Conservation (phyloP, 495 filamentous ascomycete species). For the Neurospora pannonica region DNA sequence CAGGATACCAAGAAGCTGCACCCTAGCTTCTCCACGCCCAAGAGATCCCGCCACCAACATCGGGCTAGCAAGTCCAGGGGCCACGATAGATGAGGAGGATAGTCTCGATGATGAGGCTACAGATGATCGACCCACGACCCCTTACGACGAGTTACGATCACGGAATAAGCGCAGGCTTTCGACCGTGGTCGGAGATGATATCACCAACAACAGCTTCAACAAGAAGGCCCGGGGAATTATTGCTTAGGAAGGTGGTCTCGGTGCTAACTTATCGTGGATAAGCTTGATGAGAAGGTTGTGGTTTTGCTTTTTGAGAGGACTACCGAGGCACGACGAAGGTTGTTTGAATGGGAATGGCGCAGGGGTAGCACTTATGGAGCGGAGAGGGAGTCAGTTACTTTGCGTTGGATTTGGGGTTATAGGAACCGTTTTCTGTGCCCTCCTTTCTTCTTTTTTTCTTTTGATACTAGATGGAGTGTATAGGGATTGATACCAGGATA, state of each 20-base stretch:
- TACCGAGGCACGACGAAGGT: neutral
- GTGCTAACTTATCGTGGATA: neutral
- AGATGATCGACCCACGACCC: neutral
- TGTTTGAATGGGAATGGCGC: neutral
- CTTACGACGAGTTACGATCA: neutral
- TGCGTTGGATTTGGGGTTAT: neutral
- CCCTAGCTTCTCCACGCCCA: neutral
- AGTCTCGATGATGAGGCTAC: neutral
- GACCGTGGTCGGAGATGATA: neutral
- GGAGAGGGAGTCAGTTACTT: neutral
- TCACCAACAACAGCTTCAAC: neutral
- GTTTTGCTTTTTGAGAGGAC: neutral
- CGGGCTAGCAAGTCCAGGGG: neutral
- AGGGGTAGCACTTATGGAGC: neutral
- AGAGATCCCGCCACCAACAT: neutral
- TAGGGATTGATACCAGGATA: neutral
- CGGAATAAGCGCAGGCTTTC: neutral
- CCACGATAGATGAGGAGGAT: neutral
- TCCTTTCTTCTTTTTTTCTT: neutral
- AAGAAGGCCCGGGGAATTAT: neutral
- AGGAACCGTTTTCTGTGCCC: neutral
- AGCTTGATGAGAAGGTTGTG: neutral
- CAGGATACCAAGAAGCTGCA: neutral
- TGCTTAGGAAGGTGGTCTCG: neutral
- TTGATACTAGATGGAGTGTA: neutral